phyloP scores from a whole-genome alignment of 495 filamentous ascomycete genomes.

The Penicillium nucicola region DNA sequence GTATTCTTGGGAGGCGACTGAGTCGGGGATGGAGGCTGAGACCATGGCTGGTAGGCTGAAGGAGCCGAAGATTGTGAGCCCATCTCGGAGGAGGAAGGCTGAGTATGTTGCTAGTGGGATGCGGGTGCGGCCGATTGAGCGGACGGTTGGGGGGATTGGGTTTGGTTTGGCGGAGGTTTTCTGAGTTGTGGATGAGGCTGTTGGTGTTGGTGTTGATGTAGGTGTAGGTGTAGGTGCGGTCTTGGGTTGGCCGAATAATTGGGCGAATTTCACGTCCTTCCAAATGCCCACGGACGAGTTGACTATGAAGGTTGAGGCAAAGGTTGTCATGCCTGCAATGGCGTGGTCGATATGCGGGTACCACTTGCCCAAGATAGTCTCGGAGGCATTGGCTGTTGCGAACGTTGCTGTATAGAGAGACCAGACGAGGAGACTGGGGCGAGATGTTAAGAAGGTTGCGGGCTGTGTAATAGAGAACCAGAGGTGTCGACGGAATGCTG shows the following conservation, averaged over 20 bases:
- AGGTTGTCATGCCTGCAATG: slow-evolving; percentile 40
- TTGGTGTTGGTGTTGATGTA: slow-evolving; percentile 42
- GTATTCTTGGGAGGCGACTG: slow-evolving; percentile 32
- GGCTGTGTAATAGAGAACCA: slow-evolving; percentile 62
- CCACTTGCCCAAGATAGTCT: slow-evolving; percentile 32
- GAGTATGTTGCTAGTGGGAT: slow-evolving; percentile 50
- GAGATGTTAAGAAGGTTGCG: slow-evolving; percentile 64
- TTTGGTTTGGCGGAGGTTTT: slow-evolving; percentile 35
- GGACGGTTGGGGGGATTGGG: slow-evolving; percentile 27
- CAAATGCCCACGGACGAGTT: slow-evolving; percentile 42
- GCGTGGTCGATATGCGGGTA: slow-evolving; percentile 48
- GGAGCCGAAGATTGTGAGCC: slow-evolving; percentile 80
- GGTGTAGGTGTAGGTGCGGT: slow-evolving; percentile 16
- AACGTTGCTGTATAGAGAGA: slow-evolving; percentile 85
- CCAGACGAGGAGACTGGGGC: slow-evolving; percentile 77
- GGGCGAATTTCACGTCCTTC: slow-evolving; percentile 48
- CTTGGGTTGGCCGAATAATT: slow-evolving; percentile 36
- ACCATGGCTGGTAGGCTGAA: slow-evolving; percentile 70
- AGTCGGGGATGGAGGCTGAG: slow-evolving; percentile 35
- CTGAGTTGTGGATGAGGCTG: slow-evolving; percentile 13
- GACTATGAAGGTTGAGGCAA: slow-evolving; percentile 35
- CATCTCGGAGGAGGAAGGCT: slow-evolving; percentile 76
- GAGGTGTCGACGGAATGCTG: slow-evolving; percentile 61
- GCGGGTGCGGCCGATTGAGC: slow-evolving; percentile 38
- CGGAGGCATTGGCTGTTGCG: slow-evolving; percentile 74